These are phyloP conservation scores for Penicillium crustosum DNA, from an alignment of 2,329 filamentous ascomycete species.

Conservation along the genomic window DNA sequence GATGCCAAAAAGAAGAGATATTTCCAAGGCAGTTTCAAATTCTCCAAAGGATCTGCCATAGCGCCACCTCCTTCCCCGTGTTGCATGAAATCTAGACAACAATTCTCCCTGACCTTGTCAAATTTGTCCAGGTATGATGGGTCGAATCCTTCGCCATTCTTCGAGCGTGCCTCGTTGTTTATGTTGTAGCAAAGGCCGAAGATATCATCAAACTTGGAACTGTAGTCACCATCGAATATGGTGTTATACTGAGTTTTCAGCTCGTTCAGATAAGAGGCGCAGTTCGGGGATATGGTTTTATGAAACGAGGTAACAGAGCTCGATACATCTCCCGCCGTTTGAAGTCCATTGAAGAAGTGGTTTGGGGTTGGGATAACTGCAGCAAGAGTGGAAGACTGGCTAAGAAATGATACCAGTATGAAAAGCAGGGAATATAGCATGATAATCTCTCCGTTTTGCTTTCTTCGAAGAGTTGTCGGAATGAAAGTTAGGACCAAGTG, in stretches of 20 bases:
- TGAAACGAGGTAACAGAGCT: neutral
- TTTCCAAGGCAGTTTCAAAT: neutral
- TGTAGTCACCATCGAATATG: neutral
- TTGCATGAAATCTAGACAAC: neutral
- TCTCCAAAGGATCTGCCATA: neutral
- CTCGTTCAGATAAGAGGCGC: neutral
- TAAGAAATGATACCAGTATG: neutral
- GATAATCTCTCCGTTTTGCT: neutral
- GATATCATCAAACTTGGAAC: neutral
- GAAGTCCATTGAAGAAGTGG: neutral
- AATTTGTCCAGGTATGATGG: neutral
- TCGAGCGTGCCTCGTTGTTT: neutral
- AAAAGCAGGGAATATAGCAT: neutral
- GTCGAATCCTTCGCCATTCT: neutral
- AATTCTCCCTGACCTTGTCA: neutral
- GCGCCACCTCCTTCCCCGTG: neutral
- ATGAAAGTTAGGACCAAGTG: neutral
- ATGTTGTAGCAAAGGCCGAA: neutral
- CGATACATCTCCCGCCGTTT: neutral
- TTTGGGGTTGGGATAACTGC: neutral
- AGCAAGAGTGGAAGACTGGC: neutral
- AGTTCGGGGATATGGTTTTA: neutral
- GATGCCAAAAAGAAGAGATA: neutral
- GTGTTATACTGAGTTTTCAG: neutral
- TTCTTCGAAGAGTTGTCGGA: neutral